Base-by-base conservation (phyloP, 306 rosid genomes). In the Urtica urens region DNA sequence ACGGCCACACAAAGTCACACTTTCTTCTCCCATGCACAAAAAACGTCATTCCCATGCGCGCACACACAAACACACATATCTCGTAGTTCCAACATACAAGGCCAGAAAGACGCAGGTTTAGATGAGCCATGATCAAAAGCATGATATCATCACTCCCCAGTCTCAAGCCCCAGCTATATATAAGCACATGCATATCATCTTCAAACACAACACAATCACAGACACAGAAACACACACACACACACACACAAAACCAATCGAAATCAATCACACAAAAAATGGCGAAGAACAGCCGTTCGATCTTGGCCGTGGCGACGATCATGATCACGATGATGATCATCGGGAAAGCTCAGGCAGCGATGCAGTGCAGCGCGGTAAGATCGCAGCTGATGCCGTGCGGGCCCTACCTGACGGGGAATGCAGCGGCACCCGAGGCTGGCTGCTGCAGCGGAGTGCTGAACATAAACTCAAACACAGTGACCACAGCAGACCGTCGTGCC, bases 291-390 rank as follows among this genome's bases (percentile, higher is more conserved):
- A 59, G 58, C 40, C 19, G 11, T 8, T 31, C 13, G 6, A n/a
- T 53, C 5, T 13, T 33, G n/a, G n/a, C 34, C 3, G 62, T 38
- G 9, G 3, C 39, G 13, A 4, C 23, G 20, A 63, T 37, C 15
- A 0, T 35, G 9, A 3, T 31, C 24, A 21, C 29, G 7, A 4
- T 58, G n/a, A 31, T 19, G 13, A 24, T 47, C 23, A 14, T 12
- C 15, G 21, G 16, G 1, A 45, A n/a, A 16, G 38, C 2, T 10
- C 23, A 70, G 20, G 46, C 37, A 7, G 37, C 69, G 6, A 42
- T 54, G 7, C 15, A n/a, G 0, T 75, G 81, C 51, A 7, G 17
- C 28, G 14, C 9, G 59, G 51, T 3, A n/a, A 15, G 2, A 0
- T 2, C 14, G 7, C 21, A 31, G 4, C 2, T 67, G 6, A 0